Evolutionary conservation across 345 rosid genomes (phyloP).

Genomic region (Euphorbia tirucalli): DNA sequence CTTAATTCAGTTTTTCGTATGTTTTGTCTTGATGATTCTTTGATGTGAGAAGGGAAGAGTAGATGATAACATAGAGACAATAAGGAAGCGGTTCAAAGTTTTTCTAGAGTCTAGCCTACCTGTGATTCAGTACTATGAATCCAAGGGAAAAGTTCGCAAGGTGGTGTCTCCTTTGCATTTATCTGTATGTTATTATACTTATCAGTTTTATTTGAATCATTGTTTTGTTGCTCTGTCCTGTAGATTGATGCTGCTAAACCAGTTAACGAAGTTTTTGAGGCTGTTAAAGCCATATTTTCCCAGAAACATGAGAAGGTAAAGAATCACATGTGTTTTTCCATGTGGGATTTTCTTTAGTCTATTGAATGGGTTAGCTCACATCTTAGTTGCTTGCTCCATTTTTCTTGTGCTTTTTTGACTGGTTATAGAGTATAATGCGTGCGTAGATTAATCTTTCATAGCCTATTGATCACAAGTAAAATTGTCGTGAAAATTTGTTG

Average conservation of each 20-base stretch:
- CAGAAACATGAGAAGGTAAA: constrained; percentile 49
- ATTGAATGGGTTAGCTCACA: not conserved
- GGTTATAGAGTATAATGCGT: not conserved
- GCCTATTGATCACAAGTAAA: not conserved
- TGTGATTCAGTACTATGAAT: constrained; percentile 26
- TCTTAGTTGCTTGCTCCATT: not conserved
- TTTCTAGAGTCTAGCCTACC: constrained; percentile 29
- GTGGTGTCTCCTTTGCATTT: constrained; percentile 4
- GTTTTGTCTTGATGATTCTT: not conserved
- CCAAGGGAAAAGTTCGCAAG: constrained; percentile 34
- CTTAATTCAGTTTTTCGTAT: not conserved
- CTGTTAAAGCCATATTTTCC: constrained; percentile 26
- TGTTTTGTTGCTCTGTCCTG: not conserved
- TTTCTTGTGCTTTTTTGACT: not conserved
- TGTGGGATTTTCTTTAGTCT: not conserved
- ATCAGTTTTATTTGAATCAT: not conserved
- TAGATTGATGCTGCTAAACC: constrained; percentile 28
- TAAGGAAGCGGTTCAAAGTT: constrained; percentile 32
- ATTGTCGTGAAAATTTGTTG: not conserved
- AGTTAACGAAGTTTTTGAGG: constrained; percentile 27
- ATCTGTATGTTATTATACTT: not conserved
- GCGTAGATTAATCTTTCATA: not conserved
- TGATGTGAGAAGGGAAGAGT: constrained; percentile 23
- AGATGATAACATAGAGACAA: constrained; percentile 32
- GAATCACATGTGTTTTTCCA: constrained; percentile 4